Percentiles rank a stretch among this genome's conserved stretches.
These are phyloP conservation scores for Spirogloea muscicola DNA, from an alignment of 139 green algal species.

Conservation along the genomic window DNA sequence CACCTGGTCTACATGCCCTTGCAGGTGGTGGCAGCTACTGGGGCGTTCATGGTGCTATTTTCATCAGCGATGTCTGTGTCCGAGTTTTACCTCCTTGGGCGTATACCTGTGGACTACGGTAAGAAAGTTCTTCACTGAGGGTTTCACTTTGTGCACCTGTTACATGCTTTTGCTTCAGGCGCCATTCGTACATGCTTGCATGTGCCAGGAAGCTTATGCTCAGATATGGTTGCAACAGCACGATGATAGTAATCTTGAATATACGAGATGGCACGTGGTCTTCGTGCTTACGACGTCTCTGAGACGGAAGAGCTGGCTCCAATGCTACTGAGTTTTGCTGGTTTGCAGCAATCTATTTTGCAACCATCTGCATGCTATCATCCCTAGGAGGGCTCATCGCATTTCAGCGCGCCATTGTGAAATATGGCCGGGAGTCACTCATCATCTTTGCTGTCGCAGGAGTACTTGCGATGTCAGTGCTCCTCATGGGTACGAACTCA, in stretches of 20 bases:
- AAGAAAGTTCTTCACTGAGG: too few relatives aligned
- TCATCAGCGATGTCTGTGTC: not conserved
- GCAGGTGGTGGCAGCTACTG: conserved; percentile 10
- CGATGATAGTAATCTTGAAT: too few relatives aligned
- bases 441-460: conserved; percentile 16
- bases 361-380: not conserved
- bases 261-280: too few relatives aligned
- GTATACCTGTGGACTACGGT: conserved; percentile 13
- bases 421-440: conserved; percentile 12
- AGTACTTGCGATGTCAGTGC: not conserved
- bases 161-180: too few relatives aligned
- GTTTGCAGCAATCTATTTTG: conserved; percentile 35
- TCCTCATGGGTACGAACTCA: not conserved
- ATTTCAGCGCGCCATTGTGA: not conserved
- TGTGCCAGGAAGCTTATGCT: too few relatives aligned
- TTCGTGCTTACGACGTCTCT: too few relatives aligned
- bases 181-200: too few relatives aligned
- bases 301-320: too few relatives aligned
- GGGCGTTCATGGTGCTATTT: conserved; percentile 22
- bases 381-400: conserved; percentile 1
- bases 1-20: not conserved
- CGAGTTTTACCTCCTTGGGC: conserved; percentile 1
- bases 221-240: too few relatives aligned
- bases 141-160: too few relatives aligned
- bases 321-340: too few relatives aligned